A percentile compares a stretch with the other conserved stretches of the same genome.
phyloP scores from a whole-genome alignment of 2,329 filamentous ascomycete genomes.

The Stenocarpella maydis region DNA sequence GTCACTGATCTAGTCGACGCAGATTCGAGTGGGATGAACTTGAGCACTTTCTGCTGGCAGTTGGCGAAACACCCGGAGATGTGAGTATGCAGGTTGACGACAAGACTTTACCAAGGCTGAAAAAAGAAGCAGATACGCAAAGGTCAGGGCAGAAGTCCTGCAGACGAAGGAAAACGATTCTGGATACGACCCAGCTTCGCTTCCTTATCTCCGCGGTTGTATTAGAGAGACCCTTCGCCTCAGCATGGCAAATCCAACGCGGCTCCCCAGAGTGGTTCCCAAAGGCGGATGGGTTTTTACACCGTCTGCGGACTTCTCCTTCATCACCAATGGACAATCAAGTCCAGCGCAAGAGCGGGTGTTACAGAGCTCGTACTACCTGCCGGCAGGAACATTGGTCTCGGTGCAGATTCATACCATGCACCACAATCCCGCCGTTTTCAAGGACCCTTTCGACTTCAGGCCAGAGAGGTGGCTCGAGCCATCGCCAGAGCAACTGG shows the following conservation, averaged over 20 bases:
- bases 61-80: slow-evolving; percentile 52
- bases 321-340: neutral
- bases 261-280: slow-evolving; percentile 32
- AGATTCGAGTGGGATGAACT: slow-evolving; percentile 60
- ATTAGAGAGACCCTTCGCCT: slow-evolving; percentile 37
- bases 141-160: slow-evolving; percentile 22
- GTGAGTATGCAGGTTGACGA: slow-evolving; percentile 37
- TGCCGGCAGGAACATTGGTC: slow-evolving; percentile 16
- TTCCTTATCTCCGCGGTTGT: slow-evolving; percentile 36
- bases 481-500: slow-evolving; percentile 25
- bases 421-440: slow-evolving; percentile 39
- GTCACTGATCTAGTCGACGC: neutral
- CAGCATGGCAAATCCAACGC: slow-evolving; percentile 35
- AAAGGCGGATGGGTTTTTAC: slow-evolving; percentile 24
- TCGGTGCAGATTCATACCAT: slow-evolving; percentile 30
- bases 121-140: slow-evolving; percentile 27
- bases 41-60: slow-evolving; percentile 56
- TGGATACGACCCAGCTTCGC: slow-evolving; percentile 27
- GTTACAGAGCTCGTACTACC: neutral
- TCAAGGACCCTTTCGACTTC: slow-evolving; percentile 35
- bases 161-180: neutral
- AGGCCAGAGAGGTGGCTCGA: slow-evolving; percentile 38
- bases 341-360: neutral
- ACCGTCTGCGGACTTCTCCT: slow-evolving; percentile 13
- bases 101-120: neutral